Conservation (phyloP, 164 flowering plant genomes). For the Nymphaea colorata region DNA sequence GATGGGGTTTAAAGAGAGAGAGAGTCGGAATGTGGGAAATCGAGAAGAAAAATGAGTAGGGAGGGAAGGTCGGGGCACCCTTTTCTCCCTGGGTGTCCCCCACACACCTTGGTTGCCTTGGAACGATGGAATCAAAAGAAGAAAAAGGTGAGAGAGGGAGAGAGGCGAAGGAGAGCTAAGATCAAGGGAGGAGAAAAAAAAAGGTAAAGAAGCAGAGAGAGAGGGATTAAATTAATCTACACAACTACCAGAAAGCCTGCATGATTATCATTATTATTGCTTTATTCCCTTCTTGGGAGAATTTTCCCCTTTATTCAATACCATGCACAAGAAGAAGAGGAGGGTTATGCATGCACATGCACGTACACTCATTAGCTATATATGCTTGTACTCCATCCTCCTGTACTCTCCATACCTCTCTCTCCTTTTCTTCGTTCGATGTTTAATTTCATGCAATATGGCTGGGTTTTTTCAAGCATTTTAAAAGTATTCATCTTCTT, state of each 20-base stretch:
- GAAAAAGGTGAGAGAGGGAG: too few relatives aligned
- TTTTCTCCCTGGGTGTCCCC: neutral
- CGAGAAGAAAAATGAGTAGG: neutral
- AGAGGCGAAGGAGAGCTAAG: too few relatives aligned
- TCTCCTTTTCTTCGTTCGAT: neutral
- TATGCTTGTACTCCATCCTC: neutral
- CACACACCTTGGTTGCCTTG: neutral
- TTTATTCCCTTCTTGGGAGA: neutral
- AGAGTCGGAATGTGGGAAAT: neutral
- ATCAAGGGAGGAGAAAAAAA: too few relatives aligned
- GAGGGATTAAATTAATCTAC: neutral
- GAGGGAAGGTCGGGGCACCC: neutral
- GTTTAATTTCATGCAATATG: too few relatives aligned
- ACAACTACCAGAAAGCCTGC: neutral
- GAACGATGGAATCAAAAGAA: neutral
- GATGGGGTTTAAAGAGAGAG: neutral
- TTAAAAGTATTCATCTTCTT: too few relatives aligned
- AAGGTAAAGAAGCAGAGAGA: neutral
- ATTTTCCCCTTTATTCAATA: neutral
- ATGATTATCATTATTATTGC: neutral
- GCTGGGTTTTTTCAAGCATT: too few relatives aligned
- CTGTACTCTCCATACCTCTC: neutral
- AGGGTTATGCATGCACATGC: neutral
- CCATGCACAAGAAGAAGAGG: neutral
- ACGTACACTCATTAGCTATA: neutral